These are phyloP conservation scores for Conoideocrella luteorostrata DNA, from an alignment of 2,329 filamentous ascomycete genomes.

Conservation along the genomic window DNA sequence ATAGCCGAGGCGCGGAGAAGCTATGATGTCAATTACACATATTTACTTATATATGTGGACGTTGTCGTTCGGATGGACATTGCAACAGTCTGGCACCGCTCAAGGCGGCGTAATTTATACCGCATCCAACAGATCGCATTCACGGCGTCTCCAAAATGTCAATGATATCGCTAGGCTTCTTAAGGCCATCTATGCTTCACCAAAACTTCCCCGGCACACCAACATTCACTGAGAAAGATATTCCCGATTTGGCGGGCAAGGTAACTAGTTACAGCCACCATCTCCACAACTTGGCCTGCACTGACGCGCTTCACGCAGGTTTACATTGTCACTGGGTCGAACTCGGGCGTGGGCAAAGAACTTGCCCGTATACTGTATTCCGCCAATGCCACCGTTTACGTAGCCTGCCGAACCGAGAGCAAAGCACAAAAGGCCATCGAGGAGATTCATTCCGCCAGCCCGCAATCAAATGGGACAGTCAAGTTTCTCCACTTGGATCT, in stretches of 20 bases:
- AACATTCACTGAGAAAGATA: slow-evolving; percentile 45
- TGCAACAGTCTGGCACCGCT: too few species aligned
- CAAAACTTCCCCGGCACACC: slow-evolving; percentile 14
- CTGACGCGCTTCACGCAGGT: slow-evolving; percentile 13
- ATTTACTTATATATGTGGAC: too few species aligned
- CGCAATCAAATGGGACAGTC: slow-evolving; percentile 30
- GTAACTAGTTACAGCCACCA: too few species aligned
- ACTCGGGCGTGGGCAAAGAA: slow-evolving; percentile 41
- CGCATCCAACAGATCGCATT: too few species aligned
- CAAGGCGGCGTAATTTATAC: too few species aligned
- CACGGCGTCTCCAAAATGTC: too few species aligned
- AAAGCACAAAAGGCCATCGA: slow-evolving; percentile 38
- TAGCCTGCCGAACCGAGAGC: slow-evolving; percentile 39
- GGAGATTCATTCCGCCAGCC: slow-evolving; percentile 28
- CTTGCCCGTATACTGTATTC: slow-evolving; percentile 46
- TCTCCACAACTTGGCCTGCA: too few species aligned
- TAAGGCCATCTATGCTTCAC: not conserved
- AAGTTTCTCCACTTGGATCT: slow-evolving; percentile 37
- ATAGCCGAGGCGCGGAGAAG: too few species aligned
- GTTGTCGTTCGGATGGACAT: too few species aligned
- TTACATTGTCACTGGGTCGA: slow-evolving; percentile 38
- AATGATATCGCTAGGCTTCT: not conserved
- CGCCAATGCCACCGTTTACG: slow-evolving; percentile 47
- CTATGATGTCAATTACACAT: too few species aligned
- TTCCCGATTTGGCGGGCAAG: slow-evolving; percentile 46